Base-by-base conservation (phyloP, 371 early-diverging fungal genomes). In the Mucor saturninus region DNA sequence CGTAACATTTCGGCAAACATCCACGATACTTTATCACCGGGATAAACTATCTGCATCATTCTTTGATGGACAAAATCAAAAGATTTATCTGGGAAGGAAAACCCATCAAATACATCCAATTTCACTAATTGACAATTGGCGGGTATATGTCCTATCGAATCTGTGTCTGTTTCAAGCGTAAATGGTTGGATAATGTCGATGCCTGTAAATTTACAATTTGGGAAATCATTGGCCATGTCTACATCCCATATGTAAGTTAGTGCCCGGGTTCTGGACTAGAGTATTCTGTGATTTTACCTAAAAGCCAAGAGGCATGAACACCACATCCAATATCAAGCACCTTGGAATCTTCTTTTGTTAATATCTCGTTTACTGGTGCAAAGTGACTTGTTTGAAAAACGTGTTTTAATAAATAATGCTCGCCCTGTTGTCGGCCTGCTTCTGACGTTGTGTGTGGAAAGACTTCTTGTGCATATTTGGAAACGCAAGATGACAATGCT, bases 51-150 rank as follows among this genome's bases (percentile, higher is more conserved):
- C 14, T 62, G 64, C 75, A 76, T 71, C 32, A 62, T 38, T 21
- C 80, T 69, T 32, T 80, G 80, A 51, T 76, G 74, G 9, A 71
- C 60, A 66, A 53, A 77, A 38, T 76, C 74, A 54, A 76, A 71
- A 8, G 71, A 54, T n/a, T 66, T 54, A 42, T 67, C 58, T 3
- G 62, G 40, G 56, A 58, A 68, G 7, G 48, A 45, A 8, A 75
- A 57, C 6, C 54, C 38, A 1, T 68, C 67, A 4, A 69, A 66
- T 11, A 74, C 6, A 48, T 73, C 69, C 2, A 42, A 39, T 6
- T 62, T 58, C 3, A 61, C 45, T 35, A 77, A 40, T 14, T 35
- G 31, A 46, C 68, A 61, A 48, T 75, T 80, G 11, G 26, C 10
- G 37, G 77, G 78, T 49, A 67, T 61, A 65, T 56, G 55, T 50